Evolutionary conservation across 1,284 basidiomycete species (phyloP).

Genomic region (Trichosporon sp.): DNA sequence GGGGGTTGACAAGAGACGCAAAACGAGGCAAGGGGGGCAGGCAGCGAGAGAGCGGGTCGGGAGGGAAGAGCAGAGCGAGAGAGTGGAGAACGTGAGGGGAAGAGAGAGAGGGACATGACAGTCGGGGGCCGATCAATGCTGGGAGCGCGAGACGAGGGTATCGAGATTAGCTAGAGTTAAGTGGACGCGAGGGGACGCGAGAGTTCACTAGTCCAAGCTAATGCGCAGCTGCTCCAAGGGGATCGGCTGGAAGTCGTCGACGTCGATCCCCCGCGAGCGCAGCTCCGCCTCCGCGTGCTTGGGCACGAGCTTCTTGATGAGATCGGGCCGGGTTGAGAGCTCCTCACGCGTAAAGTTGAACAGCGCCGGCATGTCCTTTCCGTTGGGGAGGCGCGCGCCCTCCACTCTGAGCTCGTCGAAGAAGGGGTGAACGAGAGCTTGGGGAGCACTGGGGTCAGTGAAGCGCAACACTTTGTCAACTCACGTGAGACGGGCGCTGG

Average conservation of each 20-base stretch:
- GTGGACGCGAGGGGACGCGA: not conserved
- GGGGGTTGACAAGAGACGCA: constrained; percentile 2
- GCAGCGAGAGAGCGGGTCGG: constrained; percentile 19
- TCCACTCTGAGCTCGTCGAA: constrained; percentile 93
- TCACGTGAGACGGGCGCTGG: constrained; percentile 76
- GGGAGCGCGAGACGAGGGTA: constrained; percentile 23
- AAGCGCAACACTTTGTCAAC: constrained; percentile 17
- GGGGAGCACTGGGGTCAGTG: constrained; percentile 64
- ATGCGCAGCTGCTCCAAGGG: constrained; percentile 89
- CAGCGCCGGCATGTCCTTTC: constrained; percentile 88
- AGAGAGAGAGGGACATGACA: constrained; percentile 29
- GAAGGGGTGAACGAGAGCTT: constrained; percentile 94
- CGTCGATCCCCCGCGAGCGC: constrained; percentile 77
- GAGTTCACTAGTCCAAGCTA: constrained; percentile 66
- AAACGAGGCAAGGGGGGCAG: not conserved
- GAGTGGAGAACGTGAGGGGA: constrained; percentile 24
- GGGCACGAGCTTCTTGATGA: constrained; percentile 88
- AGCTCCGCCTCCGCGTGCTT: constrained; percentile 86
- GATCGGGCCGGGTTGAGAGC: constrained; percentile 91
- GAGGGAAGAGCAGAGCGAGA: constrained; percentile 21
- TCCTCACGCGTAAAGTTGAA: constrained; percentile 98
- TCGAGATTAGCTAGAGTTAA: constrained; percentile 18
- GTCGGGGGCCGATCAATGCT: constrained; percentile 32
- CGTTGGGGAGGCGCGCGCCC: constrained; percentile 92
- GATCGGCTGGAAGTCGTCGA: constrained; percentile 92